Evolutionary conservation across 2,329 filamentous ascomycete genomes (phyloP).

Genomic region (Tolypocladium sp.): DNA sequence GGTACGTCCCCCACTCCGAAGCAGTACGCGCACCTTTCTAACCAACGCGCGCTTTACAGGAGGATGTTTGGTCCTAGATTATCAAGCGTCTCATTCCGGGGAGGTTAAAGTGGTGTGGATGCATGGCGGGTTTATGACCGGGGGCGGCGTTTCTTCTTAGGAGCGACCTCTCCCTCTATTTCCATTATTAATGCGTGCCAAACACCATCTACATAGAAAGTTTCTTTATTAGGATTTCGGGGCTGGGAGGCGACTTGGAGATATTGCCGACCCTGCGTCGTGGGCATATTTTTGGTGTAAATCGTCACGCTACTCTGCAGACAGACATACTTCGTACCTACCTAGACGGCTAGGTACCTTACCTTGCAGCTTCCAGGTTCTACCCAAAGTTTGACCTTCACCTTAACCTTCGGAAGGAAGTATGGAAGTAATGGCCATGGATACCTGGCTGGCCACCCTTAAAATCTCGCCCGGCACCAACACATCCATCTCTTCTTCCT

Average conservation of each 20-base stretch:
- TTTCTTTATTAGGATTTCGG: background rate
- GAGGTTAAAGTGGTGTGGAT: background rate
- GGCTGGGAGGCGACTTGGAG: background rate
- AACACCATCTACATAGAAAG: background rate
- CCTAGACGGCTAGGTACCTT: background rate
- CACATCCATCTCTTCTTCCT: too few relatives aligned
- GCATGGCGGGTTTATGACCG: background rate
- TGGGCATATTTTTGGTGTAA: background rate
- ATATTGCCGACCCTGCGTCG: background rate
- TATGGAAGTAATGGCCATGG: too few relatives aligned
- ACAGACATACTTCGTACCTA: background rate
- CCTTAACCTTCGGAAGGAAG: too few relatives aligned
- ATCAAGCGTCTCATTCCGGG: background rate
- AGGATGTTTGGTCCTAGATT: constrained; percentile 61
- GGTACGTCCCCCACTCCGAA: constrained; percentile 37
- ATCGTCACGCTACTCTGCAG: background rate
- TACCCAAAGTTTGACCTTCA: background rate
- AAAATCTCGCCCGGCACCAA: too few relatives aligned
- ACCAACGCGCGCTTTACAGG: constrained; percentile 29
- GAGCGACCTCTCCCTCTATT: background rate
- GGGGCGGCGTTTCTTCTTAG: background rate
- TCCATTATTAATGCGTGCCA: background rate
- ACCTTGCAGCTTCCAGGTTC: too few relatives aligned
- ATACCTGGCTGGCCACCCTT: too few relatives aligned
- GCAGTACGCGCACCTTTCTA: background rate